Evolutionary conservation across 164 flowering plant species (phyloP).

Genomic region (Stephania yunnanensis): DNA sequence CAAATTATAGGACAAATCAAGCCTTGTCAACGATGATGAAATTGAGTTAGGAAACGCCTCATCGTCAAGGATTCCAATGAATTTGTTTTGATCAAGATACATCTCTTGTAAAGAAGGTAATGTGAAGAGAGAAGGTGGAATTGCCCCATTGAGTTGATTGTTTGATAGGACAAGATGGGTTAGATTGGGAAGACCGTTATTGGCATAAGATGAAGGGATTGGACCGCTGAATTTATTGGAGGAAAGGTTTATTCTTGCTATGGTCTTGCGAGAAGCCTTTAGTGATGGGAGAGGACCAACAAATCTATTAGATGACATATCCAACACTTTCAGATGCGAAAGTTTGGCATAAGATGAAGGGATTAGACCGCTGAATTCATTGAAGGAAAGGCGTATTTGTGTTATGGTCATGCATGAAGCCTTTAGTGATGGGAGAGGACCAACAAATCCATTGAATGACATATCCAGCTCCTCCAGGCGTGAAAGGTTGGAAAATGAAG

Average conservation of each 20-base stretch:
- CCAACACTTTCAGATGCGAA: no score
- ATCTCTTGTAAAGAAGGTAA: not conserved
- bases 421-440: no score
- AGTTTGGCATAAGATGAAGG: no score
- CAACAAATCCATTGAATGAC: no score
- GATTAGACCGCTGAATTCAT: no score
- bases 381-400: no score
- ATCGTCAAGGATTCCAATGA: not conserved
- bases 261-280: no score
- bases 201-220: conserved; percentile 10
- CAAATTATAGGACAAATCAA: not conserved
- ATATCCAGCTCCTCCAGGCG: not conserved
- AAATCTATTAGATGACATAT: not conserved
- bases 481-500: conserved; percentile 17
- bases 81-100: not conserved
- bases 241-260: conserved; percentile 25
- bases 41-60: not conserved
- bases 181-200: no score
- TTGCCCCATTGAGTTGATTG: not conserved
- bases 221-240: conserved; percentile 26
- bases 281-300: not conserved
- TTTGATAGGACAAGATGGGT: no score
- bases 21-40: not conserved
- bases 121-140: not conserved
- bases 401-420: no score